Evolutionary conservation across 108 stramenopile genomes (phyloP).

Genomic region (Discostella pseudostelligera): DNA sequence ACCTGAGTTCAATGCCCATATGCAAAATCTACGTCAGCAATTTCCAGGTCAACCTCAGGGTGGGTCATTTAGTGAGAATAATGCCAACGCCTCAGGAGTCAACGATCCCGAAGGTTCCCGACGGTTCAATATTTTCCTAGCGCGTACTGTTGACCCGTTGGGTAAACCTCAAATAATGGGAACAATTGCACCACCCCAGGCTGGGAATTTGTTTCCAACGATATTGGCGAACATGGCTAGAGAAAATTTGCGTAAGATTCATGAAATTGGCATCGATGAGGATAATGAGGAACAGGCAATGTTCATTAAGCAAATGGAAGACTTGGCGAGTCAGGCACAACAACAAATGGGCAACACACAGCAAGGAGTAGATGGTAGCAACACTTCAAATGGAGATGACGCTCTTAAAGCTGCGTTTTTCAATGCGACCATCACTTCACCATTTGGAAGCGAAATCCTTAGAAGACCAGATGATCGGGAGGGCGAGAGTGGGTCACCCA

Average conservation of each 20-base stretch:
- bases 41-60: conserved; percentile 10
- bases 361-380: conserved; percentile 42
- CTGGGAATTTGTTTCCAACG: conserved; percentile 85
- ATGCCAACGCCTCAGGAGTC: conserved; percentile 80
- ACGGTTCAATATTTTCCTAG: conserved; percentile 90
- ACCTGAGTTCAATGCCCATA: conserved; percentile 40
- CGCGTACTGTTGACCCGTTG: conserved; percentile 63
- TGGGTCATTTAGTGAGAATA: conserved; percentile 66
- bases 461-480: conserved; percentile 21
- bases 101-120: conserved; percentile 88
- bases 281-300: conserved; percentile 48
- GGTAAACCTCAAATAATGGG: conserved; percentile 83
- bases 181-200: conserved; percentile 85
- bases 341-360: conserved; percentile 22
- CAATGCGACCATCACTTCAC: conserved; percentile 69
- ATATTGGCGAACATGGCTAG: conserved; percentile 80
- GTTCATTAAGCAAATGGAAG: conserved; percentile 50
- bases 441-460: conserved; percentile 41
- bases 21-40: conserved; percentile 25
- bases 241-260: conserved; percentile 54
- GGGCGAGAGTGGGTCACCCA: conserved; percentile 11
- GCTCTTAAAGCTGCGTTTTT: conserved; percentile 60
- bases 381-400: conserved; percentile 6
- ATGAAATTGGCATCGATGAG: conserved; percentile 41
- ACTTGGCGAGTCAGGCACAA: conserved; percentile 41